Conservation (phyloP, 2,329 filamentous ascomycete genomes). For the Talaromyces sp. region DNA sequence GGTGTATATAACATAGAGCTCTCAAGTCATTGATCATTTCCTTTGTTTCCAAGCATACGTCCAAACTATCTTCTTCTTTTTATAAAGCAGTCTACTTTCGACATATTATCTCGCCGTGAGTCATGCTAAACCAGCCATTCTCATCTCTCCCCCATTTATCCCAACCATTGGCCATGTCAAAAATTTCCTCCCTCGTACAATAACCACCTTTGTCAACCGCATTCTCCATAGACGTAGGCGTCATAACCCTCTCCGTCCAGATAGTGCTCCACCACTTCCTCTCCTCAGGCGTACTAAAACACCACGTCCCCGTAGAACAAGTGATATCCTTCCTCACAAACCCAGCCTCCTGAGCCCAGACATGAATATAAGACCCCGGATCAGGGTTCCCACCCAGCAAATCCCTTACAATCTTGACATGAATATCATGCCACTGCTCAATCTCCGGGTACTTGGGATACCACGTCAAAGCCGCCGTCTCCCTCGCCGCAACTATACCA, state of each 20-base stretch:
- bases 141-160: slow-evolving; percentile 16
- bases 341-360: slow-evolving; percentile 21
- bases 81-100: not conserved
- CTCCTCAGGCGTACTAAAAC: slow-evolving; percentile 7
- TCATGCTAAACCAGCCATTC: slow-evolving; percentile 14
- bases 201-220: slow-evolving; percentile 15
- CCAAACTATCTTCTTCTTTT: not conserved
- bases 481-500: slow-evolving; percentile 47
- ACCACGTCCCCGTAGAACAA: slow-evolving; percentile 9
- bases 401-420: slow-evolving; percentile 13
- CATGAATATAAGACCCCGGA: slow-evolving; percentile 16
- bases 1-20: slow-evolving; percentile 12
- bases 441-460: slow-evolving; percentile 26
- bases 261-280: slow-evolving; percentile 6
- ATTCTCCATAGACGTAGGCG: slow-evolving; percentile 15
- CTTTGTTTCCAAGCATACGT: not conserved
- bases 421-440: slow-evolving; percentile 18
- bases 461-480: slow-evolving; percentile 27
- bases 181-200: slow-evolving; percentile 16
- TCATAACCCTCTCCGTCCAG: slow-evolving; percentile 12
- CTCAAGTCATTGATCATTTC: slow-evolving; percentile 1
- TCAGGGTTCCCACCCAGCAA: slow-evolving; percentile 6
- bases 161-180: slow-evolving; percentile 15
- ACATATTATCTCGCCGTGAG: slow-evolving; percentile 13
- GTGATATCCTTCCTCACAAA: slow-evolving; percentile 15